phyloP scores from a whole-genome alignment of 1,284 basidiomycete species.

The Porogramme epimiltina region DNA sequence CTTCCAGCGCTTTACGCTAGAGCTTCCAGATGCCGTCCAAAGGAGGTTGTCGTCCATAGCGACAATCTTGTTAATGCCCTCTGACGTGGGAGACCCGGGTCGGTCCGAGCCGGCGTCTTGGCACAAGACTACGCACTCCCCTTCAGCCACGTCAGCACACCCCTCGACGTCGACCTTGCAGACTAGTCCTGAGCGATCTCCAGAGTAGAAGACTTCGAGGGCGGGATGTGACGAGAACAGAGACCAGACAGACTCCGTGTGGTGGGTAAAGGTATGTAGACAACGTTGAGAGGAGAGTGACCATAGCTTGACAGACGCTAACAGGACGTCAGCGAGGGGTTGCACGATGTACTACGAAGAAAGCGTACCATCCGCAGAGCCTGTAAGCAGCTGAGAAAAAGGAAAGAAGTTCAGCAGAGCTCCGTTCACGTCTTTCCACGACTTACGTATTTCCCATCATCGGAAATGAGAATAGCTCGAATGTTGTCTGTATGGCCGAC shows the following conservation, averaged over 20 bases:
- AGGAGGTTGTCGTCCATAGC: constrained; percentile 85
- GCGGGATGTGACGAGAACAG: constrained; percentile 86
- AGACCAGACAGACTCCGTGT: constrained; percentile 95
- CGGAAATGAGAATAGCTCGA: constrained; percentile 83
- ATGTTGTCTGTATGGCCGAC: constrained; percentile 98
- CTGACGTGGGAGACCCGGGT: constrained; percentile 36
- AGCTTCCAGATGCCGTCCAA: constrained; percentile 89
- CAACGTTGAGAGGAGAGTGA: constrained; percentile 87
- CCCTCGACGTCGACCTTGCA: constrained; percentile 90
- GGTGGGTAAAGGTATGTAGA: constrained; percentile 95
- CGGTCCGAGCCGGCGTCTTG: constrained; percentile 50
- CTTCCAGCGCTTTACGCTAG: constrained; percentile 83
- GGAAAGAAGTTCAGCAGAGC: neutral
- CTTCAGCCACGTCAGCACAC: constrained; percentile 80
- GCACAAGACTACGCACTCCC: constrained; percentile 86
- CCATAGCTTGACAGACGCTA: constrained; percentile 90
- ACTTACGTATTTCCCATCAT: constrained; percentile 88
- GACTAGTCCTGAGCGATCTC: constrained; percentile 88
- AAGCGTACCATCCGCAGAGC: constrained; percentile 79
- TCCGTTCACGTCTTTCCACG: neutral
- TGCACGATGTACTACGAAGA: neutral
- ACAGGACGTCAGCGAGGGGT: constrained; percentile 6
- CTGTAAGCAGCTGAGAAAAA: constrained; percentile 75
- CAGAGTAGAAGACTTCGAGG: constrained; percentile 94
- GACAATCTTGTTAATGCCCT: constrained; percentile 86